Conservation (phyloP, 305 asterid species). For the Plantago rigida region DNA sequence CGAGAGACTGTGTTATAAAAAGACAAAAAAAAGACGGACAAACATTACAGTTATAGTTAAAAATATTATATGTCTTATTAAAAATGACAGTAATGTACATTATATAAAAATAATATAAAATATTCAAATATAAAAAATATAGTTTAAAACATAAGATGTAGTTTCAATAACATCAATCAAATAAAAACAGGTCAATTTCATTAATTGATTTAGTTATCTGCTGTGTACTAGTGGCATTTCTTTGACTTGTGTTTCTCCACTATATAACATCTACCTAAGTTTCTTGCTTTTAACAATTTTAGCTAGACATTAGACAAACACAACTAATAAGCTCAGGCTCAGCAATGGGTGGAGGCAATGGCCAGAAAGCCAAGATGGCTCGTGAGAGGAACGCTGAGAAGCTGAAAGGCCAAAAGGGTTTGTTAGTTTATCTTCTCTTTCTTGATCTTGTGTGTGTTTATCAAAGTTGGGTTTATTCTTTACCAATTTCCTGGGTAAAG, state of each 20-base stretch:
- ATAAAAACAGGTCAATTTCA: not conserved
- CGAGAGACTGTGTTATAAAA: no score
- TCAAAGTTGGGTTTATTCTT: not conserved
- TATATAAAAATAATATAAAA: no score
- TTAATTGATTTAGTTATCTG: constrained; percentile 1
- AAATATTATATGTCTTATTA: no score
- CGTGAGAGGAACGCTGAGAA: constrained; percentile 5
- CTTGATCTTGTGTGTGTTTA: not conserved
- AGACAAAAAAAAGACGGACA: no score
- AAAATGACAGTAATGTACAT: no score
- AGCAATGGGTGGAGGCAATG: constrained; percentile 14
- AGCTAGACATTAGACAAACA: not conserved
- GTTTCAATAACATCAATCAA: no score
- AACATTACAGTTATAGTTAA: no score
- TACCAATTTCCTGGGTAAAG: not conserved
- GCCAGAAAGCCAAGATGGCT: constrained; percentile 13
- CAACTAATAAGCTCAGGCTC: not conserved
- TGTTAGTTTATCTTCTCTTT: not conserved
- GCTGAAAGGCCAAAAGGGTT: constrained; percentile 9
- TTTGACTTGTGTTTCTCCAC: constrained; percentile 1
- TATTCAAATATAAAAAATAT: no score
- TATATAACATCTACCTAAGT: no score
- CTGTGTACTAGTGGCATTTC: not conserved
- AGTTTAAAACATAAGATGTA: no score
- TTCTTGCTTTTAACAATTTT: no score